phyloP scores from a whole-genome alignment of 2,329 filamentous ascomycete species.

The Bretziella fagacearum region DNA sequence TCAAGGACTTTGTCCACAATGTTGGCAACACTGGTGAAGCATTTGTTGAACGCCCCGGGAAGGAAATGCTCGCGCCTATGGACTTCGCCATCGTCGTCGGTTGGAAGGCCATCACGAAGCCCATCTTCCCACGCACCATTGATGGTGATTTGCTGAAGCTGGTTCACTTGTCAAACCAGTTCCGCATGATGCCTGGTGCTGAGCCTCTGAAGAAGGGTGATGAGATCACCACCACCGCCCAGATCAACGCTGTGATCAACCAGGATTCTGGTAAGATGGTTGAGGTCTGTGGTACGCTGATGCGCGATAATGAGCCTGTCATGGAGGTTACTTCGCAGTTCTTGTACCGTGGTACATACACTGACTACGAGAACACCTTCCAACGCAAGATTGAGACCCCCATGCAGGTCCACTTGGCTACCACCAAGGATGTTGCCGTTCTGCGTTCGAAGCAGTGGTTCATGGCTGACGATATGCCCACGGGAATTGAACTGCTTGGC shows the following conservation, averaged over 20 bases:
- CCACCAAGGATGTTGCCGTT: conserved; percentile 81
- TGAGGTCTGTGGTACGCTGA: conserved; percentile 95
- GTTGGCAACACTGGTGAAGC: conserved; percentile 96
- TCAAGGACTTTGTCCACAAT: conserved; percentile 97
- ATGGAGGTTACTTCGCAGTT: conserved; percentile 99
- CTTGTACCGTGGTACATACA: conserved; percentile 83
- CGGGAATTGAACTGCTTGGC: conserved; percentile 71
- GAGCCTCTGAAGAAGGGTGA: conserved; percentile 93
- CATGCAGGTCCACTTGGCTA: conserved; percentile 77
- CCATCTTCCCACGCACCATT: conserved; percentile 92
- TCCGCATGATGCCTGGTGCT: conserved; percentile 94
- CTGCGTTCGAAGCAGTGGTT: conserved; percentile 98
- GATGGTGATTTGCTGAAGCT: conserved; percentile 92
- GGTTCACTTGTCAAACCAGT: conserved; percentile 90
- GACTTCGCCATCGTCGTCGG: conserved; percentile 97
- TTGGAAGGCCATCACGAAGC: conserved; percentile 98
- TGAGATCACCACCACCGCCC: conserved; percentile 76
- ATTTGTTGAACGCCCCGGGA: conserved; percentile 88
- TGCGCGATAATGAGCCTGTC: conserved; percentile 62
- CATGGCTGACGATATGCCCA: conserved; percentile 50
- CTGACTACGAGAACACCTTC: conserved; percentile 95
- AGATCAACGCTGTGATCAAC: conserved; percentile 95
- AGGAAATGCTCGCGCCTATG: conserved; percentile 91
- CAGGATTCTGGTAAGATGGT: conserved; percentile 99
- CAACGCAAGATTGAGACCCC: conserved; percentile 92